Base-by-base conservation (phyloP, 2,329 filamentous ascomycete genomes). In the Dactylellina leptospora region DNA sequence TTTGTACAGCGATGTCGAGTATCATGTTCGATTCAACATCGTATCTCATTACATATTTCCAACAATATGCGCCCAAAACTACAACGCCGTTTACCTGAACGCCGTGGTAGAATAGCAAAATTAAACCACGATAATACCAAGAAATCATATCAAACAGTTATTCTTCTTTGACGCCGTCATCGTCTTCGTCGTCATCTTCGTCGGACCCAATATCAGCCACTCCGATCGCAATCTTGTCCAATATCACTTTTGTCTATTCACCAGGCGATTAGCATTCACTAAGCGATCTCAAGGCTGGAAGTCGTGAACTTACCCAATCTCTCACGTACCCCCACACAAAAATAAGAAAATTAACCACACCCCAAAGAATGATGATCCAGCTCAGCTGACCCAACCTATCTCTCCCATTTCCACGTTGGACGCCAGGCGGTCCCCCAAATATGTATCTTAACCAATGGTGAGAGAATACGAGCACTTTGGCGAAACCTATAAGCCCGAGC, bases 301-400 rank as follows among this genome's bases (percentile, higher is more conserved):
- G 27, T 2, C 11, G 9, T 13, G 28, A 50, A 63, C 87, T 85
- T 78, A 88, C 92, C 84, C 91, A 86, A 42, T 85, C 85, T 75
- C 90, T 87, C 55, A 96, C 91, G 62, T 85, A 87, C 80, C 90
- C 93, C 87, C 91, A 97, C 30, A 85, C 88, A 80, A 85, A 92
- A 88, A 80, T 83, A 88, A 74, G 96, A 80, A 77, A 96, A 92
- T 4, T 96, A 13, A 87, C 80, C 20, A 95, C 86, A 1, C 95
- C 95, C 74, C 97, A 85, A 2, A 92, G 77, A 40, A 97, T 87
- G 55, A 96, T 85, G 13, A 90, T 81, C 85, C 91, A 90, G 77
- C 88, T 93, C 75, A 96, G 86, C 71, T 89, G 88, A 73, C 92
- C 88, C 71, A 92, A 83, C 36, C 93, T 85, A 75, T 91, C 90